Conservation (phyloP, 805 yeast species). For the Vanderwaltozyma tropicalis region DNA sequence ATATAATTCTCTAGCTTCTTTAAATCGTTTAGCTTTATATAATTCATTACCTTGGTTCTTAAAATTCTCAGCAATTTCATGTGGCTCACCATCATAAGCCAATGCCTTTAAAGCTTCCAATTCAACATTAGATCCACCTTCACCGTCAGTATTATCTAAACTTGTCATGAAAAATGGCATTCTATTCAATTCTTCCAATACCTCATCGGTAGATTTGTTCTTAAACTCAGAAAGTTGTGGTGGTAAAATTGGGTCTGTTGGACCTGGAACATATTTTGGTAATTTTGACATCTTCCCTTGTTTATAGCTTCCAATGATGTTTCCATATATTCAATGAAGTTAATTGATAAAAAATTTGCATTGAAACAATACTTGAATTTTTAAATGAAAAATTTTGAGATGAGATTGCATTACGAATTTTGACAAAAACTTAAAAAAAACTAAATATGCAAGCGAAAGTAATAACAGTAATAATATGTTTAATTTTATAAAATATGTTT, state of each 20-base stretch:
- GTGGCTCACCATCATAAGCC: constrained; percentile 92
- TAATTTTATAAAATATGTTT: too few relatives aligned
- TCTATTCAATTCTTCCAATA: constrained; percentile 65
- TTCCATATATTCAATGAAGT: too few relatives aligned
- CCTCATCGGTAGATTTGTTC: constrained; percentile 62
- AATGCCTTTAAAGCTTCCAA: constrained; percentile 84
- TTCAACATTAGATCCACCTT: constrained; percentile 60
- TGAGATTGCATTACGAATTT: background rate
- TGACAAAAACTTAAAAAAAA: too few relatives aligned
- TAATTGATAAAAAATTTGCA: too few relatives aligned
- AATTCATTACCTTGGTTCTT: constrained; percentile 89
- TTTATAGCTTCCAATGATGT: too few relatives aligned
- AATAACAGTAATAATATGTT: too few relatives aligned
- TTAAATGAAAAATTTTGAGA: background rate
- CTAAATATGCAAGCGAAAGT: too few relatives aligned
- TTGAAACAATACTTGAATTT: background rate
- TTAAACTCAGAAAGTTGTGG: constrained; percentile 64
- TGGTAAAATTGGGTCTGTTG: constrained; percentile 63
- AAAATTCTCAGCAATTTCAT: constrained; percentile 81
- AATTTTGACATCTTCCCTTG: constrained; percentile 15
- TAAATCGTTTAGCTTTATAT: constrained; percentile 58
- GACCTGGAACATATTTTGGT: constrained; percentile 35
- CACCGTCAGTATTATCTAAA: constrained; percentile 65
- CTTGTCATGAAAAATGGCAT: constrained; percentile 92
- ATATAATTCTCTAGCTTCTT: constrained; percentile 69